Base-by-base conservation (phyloP, 495 filamentous ascomycete genomes). In the Podospora pseudocomata region DNA sequence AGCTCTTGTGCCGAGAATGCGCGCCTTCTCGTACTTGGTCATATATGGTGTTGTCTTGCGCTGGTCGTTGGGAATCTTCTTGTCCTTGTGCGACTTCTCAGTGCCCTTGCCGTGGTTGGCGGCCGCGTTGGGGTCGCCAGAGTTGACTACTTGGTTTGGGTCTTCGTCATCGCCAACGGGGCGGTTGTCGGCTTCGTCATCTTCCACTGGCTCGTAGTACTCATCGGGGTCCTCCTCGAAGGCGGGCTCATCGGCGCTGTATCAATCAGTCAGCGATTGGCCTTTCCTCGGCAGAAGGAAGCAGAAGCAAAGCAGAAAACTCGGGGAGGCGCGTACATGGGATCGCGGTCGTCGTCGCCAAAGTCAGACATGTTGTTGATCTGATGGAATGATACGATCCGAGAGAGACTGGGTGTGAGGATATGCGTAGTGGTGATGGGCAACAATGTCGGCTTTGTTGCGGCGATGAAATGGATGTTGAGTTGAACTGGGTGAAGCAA, bases 11-110 rank as follows among this genome's bases (percentile, higher is more conserved):
- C 95, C 95, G 66, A 99, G 82, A 66, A 99, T 91, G 72, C 95
- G 88, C 62, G 95, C 95, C 73, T 88, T 86, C 86, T 99, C 95
- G 81, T 99, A 99, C 81, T 99, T 99, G 72, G 95, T 99, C 93
- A 99, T 96, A 84, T 97, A 99, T 5, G 95, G 96, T 57, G 95
- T 99, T 1, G 96, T 98, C 6, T 86, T 89, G 71, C 95, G 87
- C 82, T 95, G 85, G 65, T 96, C 93, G 70, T 92, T 90, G 34
- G 93, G 86, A 57, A 99, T 91, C 80, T 91, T 94, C 85, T 95
- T 97, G 77, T 92, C 90, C 76, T 92, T 92, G 69, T 88, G 78
- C 70, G 88, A 89, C 74, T 82, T 84, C 30, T 81, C 81, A 58
- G 73, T 77, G 28, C 78, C 78, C 67, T 82, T 85, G 57, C 78